phyloP scores from a whole-genome alignment of 768 basidiomycete species.

The Hericium rajendrae region DNA sequence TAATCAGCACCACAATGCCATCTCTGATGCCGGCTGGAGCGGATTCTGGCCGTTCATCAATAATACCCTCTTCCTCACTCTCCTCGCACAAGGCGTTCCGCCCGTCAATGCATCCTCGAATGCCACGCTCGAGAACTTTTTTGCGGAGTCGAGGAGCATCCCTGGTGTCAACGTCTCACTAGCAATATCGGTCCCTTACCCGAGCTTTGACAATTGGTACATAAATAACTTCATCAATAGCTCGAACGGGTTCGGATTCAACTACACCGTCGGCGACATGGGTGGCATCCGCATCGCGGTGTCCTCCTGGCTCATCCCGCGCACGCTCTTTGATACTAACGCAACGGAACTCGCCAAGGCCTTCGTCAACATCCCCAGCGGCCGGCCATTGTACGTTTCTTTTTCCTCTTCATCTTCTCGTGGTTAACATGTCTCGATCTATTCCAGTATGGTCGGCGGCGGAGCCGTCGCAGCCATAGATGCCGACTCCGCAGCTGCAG shows the following conservation, averaged over 20 bases:
- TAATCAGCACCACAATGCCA: not conserved
- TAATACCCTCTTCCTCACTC: not conserved
- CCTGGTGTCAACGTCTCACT: not conserved
- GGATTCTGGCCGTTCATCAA: not conserved
- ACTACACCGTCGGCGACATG: not conserved
- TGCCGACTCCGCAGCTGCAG: conserved; percentile 31
- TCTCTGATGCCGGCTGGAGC: conserved; percentile 3
- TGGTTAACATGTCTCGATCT: not conserved
- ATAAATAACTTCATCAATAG: not conserved
- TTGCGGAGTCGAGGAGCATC: conserved; percentile 3
- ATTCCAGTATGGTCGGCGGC: conserved; percentile 31
- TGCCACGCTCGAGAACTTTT: not conserved
- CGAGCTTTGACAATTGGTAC: not conserved
- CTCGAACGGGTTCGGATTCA: not conserved
- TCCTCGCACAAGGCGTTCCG: not conserved
- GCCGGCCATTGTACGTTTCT: not conserved
- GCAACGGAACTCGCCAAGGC: not conserved
- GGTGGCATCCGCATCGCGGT: not conserved
- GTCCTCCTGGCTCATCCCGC: not conserved
- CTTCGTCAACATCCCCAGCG: not conserved
- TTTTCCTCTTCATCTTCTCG: too few species aligned
- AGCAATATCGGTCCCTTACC: not conserved
- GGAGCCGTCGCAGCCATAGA: conserved; percentile 31
- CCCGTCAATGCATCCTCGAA: not conserved
- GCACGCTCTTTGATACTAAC: not conserved